Evolutionary conservation across 176 grass and related monocot species (phyloP).

Genomic region (Thalia dealbata): DNA sequence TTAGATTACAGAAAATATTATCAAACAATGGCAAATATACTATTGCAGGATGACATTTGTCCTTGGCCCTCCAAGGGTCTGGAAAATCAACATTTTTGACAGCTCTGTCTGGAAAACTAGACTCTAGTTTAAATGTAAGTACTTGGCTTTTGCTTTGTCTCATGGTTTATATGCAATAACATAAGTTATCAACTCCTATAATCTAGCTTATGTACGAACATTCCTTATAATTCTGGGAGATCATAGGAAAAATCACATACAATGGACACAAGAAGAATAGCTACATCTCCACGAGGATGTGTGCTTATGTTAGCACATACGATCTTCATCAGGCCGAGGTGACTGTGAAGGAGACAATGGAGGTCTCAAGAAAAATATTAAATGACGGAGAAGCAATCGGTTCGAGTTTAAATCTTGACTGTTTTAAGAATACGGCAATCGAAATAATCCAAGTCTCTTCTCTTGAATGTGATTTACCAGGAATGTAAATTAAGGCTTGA

Average conservation of each 20-base stretch:
- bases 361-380: slow-evolving; percentile 7
- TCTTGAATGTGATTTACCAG: not conserved
- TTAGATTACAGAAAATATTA: not conserved
- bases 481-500: no score
- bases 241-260: slow-evolving; percentile 16
- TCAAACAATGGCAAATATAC: not conserved
- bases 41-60: slow-evolving; percentile 10
- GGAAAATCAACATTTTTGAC: slow-evolving; percentile 17
- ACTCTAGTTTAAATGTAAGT: slow-evolving; percentile 11
- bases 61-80: slow-evolving; percentile 10
- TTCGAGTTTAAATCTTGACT: not conserved
- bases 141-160: not conserved
- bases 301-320: slow-evolving; percentile 12
- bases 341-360: slow-evolving; percentile 9
- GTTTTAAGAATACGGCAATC: not conserved
- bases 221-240: not conserved
- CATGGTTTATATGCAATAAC: not conserved
- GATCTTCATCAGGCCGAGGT: slow-evolving; percentile 14
- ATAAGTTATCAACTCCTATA: not conserved
- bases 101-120: slow-evolving; percentile 17
- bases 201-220: not conserved
- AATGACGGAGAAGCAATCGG: slow-evolving; percentile 5
- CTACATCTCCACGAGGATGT: not conserved
- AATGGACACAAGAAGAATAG: slow-evolving; percentile 11
- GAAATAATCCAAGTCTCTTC: not conserved